These are phyloP conservation scores for Boletus sp. DNA, from an alignment of 768 basidiomycete genomes.

Conservation along the genomic window DNA sequence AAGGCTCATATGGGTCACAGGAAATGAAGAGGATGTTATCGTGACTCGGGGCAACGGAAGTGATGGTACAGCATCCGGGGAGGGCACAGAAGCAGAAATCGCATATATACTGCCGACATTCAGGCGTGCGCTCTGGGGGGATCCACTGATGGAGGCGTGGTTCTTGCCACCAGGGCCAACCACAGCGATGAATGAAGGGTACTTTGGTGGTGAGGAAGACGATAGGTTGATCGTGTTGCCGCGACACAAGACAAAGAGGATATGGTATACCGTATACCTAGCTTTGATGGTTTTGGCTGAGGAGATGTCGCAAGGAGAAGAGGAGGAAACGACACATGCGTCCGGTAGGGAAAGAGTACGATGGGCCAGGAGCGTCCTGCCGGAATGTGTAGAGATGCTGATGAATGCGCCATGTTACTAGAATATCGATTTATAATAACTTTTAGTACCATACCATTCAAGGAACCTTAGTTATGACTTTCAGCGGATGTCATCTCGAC, in stretches of 20 bases:
- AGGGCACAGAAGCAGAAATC: slow-evolving; percentile 25
- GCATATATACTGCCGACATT: slow-evolving; percentile 39
- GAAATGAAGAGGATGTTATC: slow-evolving; percentile 55
- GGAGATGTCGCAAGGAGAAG: slow-evolving; percentile 26
- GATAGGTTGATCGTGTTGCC: slow-evolving; percentile 50
- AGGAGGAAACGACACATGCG: slow-evolving; percentile 20
- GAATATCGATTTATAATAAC: background rate
- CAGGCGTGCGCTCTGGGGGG: slow-evolving; percentile 66
- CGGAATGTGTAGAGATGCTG: slow-evolving; percentile 40
- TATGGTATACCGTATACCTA: slow-evolving; percentile 73
- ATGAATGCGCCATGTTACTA: slow-evolving; percentile 40
- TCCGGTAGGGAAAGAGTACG: slow-evolving; percentile 22
- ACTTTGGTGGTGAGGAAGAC: slow-evolving; percentile 45
- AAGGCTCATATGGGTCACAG: slow-evolving; percentile 61
- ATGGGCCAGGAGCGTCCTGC: slow-evolving; percentile 43
- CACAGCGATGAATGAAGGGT: slow-evolving; percentile 57
- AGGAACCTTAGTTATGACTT: background rate
- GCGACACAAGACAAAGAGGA: slow-evolving; percentile 69
- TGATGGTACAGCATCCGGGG: slow-evolving; percentile 8
- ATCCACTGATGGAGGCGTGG: slow-evolving; percentile 67
- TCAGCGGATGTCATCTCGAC: slow-evolving; percentile 19
- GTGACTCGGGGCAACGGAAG: slow-evolving; percentile 28
- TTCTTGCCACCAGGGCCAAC: slow-evolving; percentile 51
- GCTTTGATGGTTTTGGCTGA: slow-evolving; percentile 50
- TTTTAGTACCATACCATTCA: background rate